A percentile compares a stretch with the other conserved stretches of the same genome.
phyloP scores from a whole-genome alignment of 2,329 filamentous ascomycete genomes.

The Ascochyta pisi region DNA sequence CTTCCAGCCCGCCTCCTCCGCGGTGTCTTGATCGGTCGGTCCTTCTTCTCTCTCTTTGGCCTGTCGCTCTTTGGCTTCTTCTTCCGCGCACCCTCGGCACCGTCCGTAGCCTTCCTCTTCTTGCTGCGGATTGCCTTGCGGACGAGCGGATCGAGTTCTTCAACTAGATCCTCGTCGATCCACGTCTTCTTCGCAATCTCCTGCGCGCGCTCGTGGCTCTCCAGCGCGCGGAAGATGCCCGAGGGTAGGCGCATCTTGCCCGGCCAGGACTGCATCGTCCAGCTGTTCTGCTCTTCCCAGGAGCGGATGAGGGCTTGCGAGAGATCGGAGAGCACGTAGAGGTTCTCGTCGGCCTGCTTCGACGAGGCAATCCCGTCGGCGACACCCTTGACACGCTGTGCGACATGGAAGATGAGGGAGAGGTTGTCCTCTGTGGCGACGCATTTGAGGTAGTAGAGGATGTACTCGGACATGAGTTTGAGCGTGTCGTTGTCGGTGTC shows the following conservation, averaged over 20 bases:
- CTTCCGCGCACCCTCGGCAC: slow-evolving; percentile 41
- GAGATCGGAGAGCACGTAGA: slow-evolving; percentile 89
- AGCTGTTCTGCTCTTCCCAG: slow-evolving; percentile 85
- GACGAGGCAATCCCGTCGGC: slow-evolving; percentile 75
- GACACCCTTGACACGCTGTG: slow-evolving; percentile 90
- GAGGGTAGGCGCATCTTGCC: slow-evolving; percentile 81
- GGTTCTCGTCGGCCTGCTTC: slow-evolving; percentile 64
- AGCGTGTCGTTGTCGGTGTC: slow-evolving; percentile 67
- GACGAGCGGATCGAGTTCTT: slow-evolving; percentile 79
- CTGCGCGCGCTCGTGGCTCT: slow-evolving; percentile 79
- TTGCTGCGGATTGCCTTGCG: slow-evolving; percentile 70
- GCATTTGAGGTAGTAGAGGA: slow-evolving; percentile 84
- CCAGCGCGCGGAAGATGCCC: slow-evolving; percentile 77
- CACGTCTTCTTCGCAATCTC: slow-evolving; percentile 87
- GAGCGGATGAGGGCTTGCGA: slow-evolving; percentile 81
- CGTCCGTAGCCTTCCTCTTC: slow-evolving; percentile 49
- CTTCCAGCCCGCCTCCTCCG: slow-evolving; percentile 43
- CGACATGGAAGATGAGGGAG: slow-evolving; percentile 87
- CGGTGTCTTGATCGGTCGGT: slow-evolving; percentile 47
- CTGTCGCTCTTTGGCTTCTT: slow-evolving; percentile 42
- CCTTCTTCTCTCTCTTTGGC: slow-evolving; percentile 35
- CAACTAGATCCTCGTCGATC: slow-evolving; percentile 75
- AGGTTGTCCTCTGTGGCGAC: slow-evolving; percentile 88
- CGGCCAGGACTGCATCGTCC: slow-evolving; percentile 84
- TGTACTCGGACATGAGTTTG: slow-evolving; percentile 83